These are phyloP conservation scores for Schizophyllum amplum DNA, from an alignment of 1,284 basidiomycete species.

Conservation along the genomic window DNA sequence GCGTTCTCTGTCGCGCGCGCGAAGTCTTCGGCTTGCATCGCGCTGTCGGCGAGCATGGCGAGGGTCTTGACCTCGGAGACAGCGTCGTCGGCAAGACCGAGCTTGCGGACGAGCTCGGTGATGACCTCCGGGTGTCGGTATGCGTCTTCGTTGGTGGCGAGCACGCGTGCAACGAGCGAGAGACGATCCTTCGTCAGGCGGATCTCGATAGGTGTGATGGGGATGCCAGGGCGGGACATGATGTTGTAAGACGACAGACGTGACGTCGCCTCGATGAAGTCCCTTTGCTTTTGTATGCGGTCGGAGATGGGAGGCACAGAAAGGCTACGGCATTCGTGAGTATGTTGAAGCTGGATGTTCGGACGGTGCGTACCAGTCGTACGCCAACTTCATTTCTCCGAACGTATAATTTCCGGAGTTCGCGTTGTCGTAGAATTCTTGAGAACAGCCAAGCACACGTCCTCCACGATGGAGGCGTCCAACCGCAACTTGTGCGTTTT, in stretches of 20 bases:
- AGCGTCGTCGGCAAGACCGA: conserved; percentile 67
- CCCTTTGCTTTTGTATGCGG: conserved; percentile 61
- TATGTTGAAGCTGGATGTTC: conserved; percentile 3
- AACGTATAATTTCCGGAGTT: conserved; percentile 84
- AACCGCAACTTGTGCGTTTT: conserved; percentile 44
- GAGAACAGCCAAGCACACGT: conserved; percentile 75
- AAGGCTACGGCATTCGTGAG: conserved; percentile 42
- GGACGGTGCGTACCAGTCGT: conserved; percentile 68
- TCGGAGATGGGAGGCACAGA: conserved; percentile 62
- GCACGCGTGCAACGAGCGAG: conserved; percentile 71
- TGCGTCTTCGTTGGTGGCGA: conserved; percentile 75
- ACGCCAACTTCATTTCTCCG: conserved; percentile 92
- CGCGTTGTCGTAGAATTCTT: conserved; percentile 91
- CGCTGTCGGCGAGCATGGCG: conserved; percentile 83
- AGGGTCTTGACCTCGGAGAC: conserved; percentile 74
- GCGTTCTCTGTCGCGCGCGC: conserved; percentile 61
- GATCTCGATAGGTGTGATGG: conserved; percentile 85
- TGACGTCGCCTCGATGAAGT: conserved; percentile 93
- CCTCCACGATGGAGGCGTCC: conserved; percentile 50
- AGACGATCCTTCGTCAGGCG: conserved; percentile 82
- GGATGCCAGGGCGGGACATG: conserved; percentile 62
- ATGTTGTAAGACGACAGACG: conserved; percentile 80
- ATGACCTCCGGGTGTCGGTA: conserved; percentile 88
- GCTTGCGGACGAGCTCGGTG: conserved; percentile 79
- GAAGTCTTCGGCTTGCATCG: conserved; percentile 76